Conservation (phyloP, 2,329 filamentous ascomycete species). For the Talaromyces sp. region DNA sequence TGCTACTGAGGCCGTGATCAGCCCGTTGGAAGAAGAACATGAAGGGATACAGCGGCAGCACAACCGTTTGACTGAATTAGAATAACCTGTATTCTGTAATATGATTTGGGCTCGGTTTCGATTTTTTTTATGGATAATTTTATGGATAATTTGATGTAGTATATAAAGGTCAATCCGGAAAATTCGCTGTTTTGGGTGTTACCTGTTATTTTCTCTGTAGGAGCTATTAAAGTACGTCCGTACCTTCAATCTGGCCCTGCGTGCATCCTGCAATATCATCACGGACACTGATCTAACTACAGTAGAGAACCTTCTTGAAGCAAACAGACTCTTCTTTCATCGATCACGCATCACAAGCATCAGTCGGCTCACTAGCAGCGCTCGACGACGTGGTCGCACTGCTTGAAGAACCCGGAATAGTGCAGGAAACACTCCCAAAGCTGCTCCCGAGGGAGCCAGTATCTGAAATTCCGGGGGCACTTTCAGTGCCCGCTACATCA, state of each 20-base stretch:
- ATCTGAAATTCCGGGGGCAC: slow-evolving; percentile 14
- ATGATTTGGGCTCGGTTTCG: background rate
- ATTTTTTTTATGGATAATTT: background rate
- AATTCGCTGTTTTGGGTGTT: too few relatives aligned
- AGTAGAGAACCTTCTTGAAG: background rate
- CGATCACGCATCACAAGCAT: background rate
- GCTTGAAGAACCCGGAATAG: background rate
- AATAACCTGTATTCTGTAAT: background rate
- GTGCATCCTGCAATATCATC: background rate
- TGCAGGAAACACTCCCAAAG: slow-evolving; percentile 9
- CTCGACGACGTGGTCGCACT: background rate
- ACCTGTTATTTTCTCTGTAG: background rate
- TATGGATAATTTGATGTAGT: too few relatives aligned
- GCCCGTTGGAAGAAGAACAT: background rate
- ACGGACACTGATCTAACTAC: background rate
- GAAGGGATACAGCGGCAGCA: background rate
- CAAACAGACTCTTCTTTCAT: background rate
- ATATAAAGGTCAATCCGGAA: background rate
- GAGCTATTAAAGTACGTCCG: background rate
- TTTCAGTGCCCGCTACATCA: slow-evolving; percentile 1
- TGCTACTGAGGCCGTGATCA: background rate
- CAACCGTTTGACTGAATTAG: slow-evolving; percentile 1
- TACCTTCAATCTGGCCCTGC: too few relatives aligned
- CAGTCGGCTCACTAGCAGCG: background rate
- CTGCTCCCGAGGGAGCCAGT: slow-evolving; percentile 4